These are phyloP conservation scores for Geotrichum klebahnii DNA, from an alignment of 1,139 yeast genomes.

Conservation along the genomic window DNA sequence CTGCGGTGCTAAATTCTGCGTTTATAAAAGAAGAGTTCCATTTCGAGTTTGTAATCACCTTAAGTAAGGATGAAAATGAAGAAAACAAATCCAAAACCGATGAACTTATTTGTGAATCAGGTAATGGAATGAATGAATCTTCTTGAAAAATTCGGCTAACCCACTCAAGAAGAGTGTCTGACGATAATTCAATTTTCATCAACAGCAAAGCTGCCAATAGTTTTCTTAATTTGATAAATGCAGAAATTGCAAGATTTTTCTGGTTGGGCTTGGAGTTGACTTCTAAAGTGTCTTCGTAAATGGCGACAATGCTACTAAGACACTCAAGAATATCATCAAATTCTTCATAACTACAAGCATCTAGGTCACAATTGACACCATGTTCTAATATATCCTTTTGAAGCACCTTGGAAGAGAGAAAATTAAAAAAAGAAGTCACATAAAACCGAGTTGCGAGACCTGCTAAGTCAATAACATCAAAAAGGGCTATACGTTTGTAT, in stretches of 20 bases:
- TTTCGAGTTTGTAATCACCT: conserved; percentile 48
- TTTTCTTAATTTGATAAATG: conserved; percentile 2
- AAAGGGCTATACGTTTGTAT: conserved; percentile 3
- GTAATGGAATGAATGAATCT: neutral
- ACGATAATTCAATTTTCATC: neutral
- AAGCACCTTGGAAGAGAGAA: neutral
- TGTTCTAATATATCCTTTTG: neutral
- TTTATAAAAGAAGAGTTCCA: conserved; percentile 63
- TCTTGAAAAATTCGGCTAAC: neutral
- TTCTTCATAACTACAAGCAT: neutral
- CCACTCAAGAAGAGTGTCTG: conserved; percentile 1
- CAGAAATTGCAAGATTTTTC: conserved; percentile 3
- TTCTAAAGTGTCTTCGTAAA: conserved; percentile 5
- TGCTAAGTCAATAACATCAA: conserved; percentile 5
- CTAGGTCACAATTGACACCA: neutral
- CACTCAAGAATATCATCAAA: conserved; percentile 4
- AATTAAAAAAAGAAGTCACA: conserved; percentile 2
- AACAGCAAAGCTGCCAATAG: neutral
- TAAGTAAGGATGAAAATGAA: conserved; percentile 55
- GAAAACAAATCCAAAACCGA: conserved; percentile 68
- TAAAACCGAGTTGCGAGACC: conserved; percentile 10
- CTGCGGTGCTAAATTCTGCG: conserved; percentile 54
- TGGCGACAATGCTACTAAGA: neutral
- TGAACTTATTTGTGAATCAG: conserved; percentile 36
- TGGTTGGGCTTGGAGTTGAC: neutral